Evolutionary conservation across 768 basidiomycete genomes (phyloP), one percentile per base, ranked within the genome.

Genomic region (Boletellus emodensis): DNA sequence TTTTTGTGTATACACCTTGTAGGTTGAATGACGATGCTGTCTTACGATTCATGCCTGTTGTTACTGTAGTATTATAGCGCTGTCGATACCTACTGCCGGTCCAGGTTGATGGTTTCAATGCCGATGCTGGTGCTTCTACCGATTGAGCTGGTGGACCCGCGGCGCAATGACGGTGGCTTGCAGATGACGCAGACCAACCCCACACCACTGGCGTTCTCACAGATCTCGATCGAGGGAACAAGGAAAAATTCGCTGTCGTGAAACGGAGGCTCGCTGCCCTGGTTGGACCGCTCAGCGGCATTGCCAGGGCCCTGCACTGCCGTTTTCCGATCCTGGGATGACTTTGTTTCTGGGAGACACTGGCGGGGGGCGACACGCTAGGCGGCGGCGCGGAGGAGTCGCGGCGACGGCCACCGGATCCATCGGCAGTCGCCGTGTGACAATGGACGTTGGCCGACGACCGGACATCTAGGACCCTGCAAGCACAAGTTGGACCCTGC

Each of bases 71-170:
- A 42, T 43, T 53, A 53, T 60, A 54, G 49, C 38, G 48, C 46
- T 61, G 56, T 68, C 48, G 58, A 69, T 69, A 69, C 61, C 61
- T 63, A 50, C 53, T 56, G 49, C 54, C 52, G 55, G 56, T 36
- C 46, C 49, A 58, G 56, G 40, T 58, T 40, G 46, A 53, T 55
- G 51, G 46, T 50, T 54, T 38, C 49, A 53, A 58, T 54, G 32
- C 52, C 55, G 63, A 56, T 49, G 44, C 54, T 55, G 55, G 50
- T 65, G 51, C 65, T 61, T 53, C 30, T 30, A 11, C 30, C 30
- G 30, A 30, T 30, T 30, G 30, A 30, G 7, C 30, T 30, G 30
- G 30, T 7, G 9, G 24, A 26, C 24, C 30, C 30, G 11, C 30
- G 30, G 7, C 30, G 30, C 41, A 18, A 40, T 43, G 49, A 46